Base-by-base conservation (phyloP, 2,329 filamentous ascomycete genomes). In the Claviceps fusiformis region DNA sequence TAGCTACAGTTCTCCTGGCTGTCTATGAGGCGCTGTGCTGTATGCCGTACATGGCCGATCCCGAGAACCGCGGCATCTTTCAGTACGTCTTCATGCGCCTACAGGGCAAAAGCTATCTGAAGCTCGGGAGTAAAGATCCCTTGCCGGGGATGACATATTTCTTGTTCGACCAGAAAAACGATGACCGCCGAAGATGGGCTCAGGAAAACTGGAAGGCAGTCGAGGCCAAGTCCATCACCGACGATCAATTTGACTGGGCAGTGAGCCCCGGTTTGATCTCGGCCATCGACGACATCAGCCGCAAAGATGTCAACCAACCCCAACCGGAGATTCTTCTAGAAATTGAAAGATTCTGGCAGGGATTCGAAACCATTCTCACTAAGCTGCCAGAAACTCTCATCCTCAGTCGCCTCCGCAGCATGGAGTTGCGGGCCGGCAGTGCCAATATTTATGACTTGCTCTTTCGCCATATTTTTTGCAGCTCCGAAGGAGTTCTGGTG, bases 21-120 rank as follows among this genome's bases (percentile, higher is more conserved):
- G 80, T 97, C 35, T 95, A 95, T 63, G 92, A 97, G 67, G 85
- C 87, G 0, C 73, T 97, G 53, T 95, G 90, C 67, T 95, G 87
- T 67, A 82, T 90, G 60, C 78, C 86, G 0, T 89, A 95, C 65
- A 75, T 96, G 58, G 77, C 71, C 48, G 61, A 73, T n/a, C 72
- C 76, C 1, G 74, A 75, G 4, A 75, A 76, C 59, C 73, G 77
- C 3, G 62, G 66, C 0, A 66, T 83, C 60, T 95, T 97, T 66
- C 87, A 95, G 65, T 82, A 79, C 61, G 89, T 95, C 11, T 96
- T 97, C 67, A 77, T 81, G 61, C 78, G 89, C 27, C 82, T 95
- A 2, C 70, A 72, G 54, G 81, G 81, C 15, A 91, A 85, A 63
- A 89, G 81, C 62, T 81, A 82, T n/a, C 75, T 96, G 19, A 89